These are phyloP conservation scores for Phytophthora sp. DNA, from an alignment of 352 stramenopile genomes.

Conservation along the genomic window DNA sequence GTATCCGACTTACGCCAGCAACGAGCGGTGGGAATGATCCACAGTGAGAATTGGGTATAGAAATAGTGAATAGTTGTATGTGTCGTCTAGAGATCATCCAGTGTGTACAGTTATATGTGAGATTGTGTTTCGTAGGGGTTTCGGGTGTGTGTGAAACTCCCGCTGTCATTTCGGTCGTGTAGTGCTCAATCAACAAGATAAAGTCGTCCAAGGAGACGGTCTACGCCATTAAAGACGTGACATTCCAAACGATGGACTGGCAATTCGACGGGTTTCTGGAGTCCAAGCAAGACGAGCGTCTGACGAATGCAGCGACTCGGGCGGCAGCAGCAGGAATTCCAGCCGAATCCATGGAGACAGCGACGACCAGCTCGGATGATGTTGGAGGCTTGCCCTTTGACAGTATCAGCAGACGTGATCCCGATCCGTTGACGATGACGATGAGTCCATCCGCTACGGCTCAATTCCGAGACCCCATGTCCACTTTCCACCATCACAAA, in stretches of 20 bases:
- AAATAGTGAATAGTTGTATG: conserved; percentile 1
- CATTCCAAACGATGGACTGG: conserved; percentile 37
- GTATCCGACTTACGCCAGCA: conserved; percentile 17
- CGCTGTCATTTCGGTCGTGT: conserved; percentile 13
- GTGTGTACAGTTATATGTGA: conserved; percentile 8
- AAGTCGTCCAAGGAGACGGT: not conserved
- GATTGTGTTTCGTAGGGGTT: conserved; percentile 29
- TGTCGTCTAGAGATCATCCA: conserved; percentile 10
- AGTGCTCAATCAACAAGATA: conserved; percentile 4
- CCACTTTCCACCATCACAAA: conserved; percentile 53
- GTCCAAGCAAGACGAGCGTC: conserved; percentile 18
- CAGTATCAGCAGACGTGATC: conserved; percentile 17
- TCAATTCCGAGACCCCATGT: conserved; percentile 56
- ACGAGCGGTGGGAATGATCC: conserved; percentile 17
- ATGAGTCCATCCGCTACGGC: conserved; percentile 61
- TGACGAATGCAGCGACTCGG: conserved; percentile 20
- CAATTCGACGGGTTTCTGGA: conserved; percentile 45
- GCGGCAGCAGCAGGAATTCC: conserved; percentile 24
- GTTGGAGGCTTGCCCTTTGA: conserved; percentile 24
- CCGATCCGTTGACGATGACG: conserved; percentile 57
- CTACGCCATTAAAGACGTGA: conserved; percentile 4
- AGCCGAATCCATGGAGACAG: conserved; percentile 26
- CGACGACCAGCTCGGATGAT: conserved; percentile 27
- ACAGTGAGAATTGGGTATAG: conserved; percentile 42
- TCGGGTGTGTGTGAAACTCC: conserved; percentile 23